Evolutionary conservation across 495 filamentous ascomycete genomes (phyloP).

Genomic region (Recurvomyces mirabilis): DNA sequence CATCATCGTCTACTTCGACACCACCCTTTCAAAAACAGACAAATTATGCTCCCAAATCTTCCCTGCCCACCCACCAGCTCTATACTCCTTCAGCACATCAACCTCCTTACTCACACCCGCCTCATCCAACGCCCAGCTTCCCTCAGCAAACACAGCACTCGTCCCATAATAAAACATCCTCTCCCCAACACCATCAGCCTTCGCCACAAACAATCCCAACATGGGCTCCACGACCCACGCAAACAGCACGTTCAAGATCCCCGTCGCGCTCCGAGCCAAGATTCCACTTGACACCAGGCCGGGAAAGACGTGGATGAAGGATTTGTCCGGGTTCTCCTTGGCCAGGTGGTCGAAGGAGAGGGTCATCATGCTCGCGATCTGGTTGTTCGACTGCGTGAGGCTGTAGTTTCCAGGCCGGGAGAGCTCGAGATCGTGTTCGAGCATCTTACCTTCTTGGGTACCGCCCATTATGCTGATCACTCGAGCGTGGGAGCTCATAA

Average conservation of each 20-base stretch:
- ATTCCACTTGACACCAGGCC: constrained; percentile 18
- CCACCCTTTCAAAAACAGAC: not conserved
- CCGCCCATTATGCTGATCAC: constrained; percentile 20
- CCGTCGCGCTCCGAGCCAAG: constrained; percentile 1
- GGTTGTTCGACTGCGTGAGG: constrained; percentile 5
- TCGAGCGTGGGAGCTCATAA: constrained; percentile 23
- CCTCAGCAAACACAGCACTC: constrained; percentile 1
- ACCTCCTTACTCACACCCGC: not conserved
- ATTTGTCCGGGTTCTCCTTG: constrained; percentile 17
- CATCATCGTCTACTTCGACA: constrained; percentile 4
- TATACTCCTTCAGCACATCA: constrained; percentile 6
- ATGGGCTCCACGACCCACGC: constrained; percentile 16
- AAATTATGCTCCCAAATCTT: constrained; percentile 9
- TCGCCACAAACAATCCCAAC: constrained; percentile 5
- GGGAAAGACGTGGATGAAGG: constrained; percentile 18
- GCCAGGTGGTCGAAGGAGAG: constrained; percentile 18
- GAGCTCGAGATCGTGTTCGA: constrained; percentile 16
- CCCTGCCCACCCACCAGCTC: not conserved
- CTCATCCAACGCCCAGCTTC: constrained; percentile 4
- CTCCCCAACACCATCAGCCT: constrained; percentile 16
- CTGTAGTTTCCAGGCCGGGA: constrained; percentile 11
- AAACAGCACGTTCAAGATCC: constrained; percentile 1
- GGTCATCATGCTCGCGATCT: constrained; percentile 15
- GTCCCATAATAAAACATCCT: constrained; percentile 17
- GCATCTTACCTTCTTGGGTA: constrained; percentile 20